A percentile compares a stretch with the other conserved stretches of the same genome.
Conservation (phyloP, 192 early-diverging fungal genomes). For the Backusella macrospora region DNA sequence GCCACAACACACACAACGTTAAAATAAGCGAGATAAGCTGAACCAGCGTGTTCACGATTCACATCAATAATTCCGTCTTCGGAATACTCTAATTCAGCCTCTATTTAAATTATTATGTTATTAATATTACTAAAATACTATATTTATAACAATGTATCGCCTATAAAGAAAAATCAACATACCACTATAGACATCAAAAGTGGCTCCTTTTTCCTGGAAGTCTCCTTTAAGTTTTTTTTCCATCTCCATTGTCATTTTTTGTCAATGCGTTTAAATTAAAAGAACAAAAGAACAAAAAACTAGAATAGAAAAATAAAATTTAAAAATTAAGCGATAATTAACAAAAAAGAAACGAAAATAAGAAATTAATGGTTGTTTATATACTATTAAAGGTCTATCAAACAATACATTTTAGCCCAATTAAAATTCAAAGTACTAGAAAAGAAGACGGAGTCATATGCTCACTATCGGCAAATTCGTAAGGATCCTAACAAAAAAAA, state of each 20-base stretch:
- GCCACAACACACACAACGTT: constrained; percentile 75
- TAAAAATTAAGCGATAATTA: constrained; percentile 1
- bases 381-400: not conserved
- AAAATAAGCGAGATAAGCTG: constrained; percentile 52
- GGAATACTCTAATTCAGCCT: constrained; percentile 15
- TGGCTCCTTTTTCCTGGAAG: not conserved
- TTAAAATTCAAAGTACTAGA: not conserved
- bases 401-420: constrained; percentile 1
- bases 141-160: not conserved
- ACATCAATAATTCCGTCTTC: constrained; percentile 21
- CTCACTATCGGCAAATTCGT: constrained; percentile 7
- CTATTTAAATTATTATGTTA: not conserved
- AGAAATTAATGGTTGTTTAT: not conserved
- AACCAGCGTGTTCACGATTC: constrained; percentile 38
- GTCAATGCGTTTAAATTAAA: not conserved
- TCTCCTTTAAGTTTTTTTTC: not conserved
- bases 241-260: constrained; percentile 19
- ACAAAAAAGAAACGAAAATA: not conserved
- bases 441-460: constrained; percentile 11
- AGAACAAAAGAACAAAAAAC: not conserved
- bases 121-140: not conserved
- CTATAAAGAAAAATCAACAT: not conserved
- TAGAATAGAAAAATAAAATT: not conserved
- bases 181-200: constrained; percentile 18
- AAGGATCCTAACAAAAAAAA: not conserved